Base-by-base conservation (phyloP, 1,284 basidiomycete genomes). In the Ceratobasidium sp. region DNA sequence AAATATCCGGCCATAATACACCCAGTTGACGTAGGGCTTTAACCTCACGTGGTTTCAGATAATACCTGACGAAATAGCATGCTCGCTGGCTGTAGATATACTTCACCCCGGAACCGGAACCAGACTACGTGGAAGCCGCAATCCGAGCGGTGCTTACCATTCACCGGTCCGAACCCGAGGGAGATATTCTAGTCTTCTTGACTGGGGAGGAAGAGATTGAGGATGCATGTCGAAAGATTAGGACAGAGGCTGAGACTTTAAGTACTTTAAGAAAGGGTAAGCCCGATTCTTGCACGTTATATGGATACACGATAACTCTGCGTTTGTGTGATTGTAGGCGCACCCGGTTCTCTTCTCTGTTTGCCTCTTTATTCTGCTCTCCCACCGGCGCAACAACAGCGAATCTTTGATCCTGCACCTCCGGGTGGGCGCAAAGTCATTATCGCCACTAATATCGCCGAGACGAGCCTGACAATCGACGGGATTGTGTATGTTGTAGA, bases 141-240 rank as follows among this genome's bases (percentile, higher is more conserved):
- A 97, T 99, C 80, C 91, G 97, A 44, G 98, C 97, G 0, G 97
- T 98, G 42, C 88, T 99, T 76, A 98, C 97, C 94, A 99, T 99
- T 65, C 97, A 99, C 83, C 92, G 97, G 80, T 96, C 95, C 0
- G 97, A 99, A 84, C 95, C 96, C 5, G 93, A 92, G 0, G 97
- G 97, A 1, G 97, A 99, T 83, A 91, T 99, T 52, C 87, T 99
- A 0, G 87, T 99, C 4, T 99, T 99, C 91, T 86, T 99, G 80
- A 99, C 98, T 0, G 97, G 97, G 84, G 97, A 99, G 84, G 97
- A 99, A 83, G 98, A 99, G 86, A 99, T 99, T 81, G 97, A 99
- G 83, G 97, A 98, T 81, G 93, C 96, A 0, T 99, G 97, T 84
- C 88, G 94, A 50, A 97, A 98, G 85, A 97, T 99, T 84, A 94